A percentile compares a stretch with the other conserved stretches of the same genome.
Evolutionary conservation across 805 yeast genomes (phyloP).

Genomic region (Ogataea naganishii): DNA sequence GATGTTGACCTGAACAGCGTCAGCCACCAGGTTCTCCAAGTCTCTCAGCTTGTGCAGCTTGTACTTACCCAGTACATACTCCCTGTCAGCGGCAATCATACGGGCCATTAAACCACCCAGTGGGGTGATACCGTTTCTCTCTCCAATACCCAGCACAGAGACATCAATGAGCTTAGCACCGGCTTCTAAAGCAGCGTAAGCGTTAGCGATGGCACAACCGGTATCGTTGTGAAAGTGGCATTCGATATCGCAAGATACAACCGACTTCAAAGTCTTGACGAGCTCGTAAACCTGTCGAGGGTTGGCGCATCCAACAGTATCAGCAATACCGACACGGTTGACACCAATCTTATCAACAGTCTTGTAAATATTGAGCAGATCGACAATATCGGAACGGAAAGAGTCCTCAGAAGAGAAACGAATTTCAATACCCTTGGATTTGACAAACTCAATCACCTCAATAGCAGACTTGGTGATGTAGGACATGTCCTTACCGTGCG

Average conservation of each 20-base stretch:
- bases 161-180: conserved; percentile 95
- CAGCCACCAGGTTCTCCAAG: conserved; percentile 91
- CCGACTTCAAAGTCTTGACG: conserved; percentile 86
- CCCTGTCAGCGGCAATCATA: conserved; percentile 98
- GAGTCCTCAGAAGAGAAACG: conserved; percentile 97
- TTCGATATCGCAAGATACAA: conserved; percentile 94
- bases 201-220: conserved; percentile 98
- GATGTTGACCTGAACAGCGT: conserved; percentile 92
- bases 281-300: conserved; percentile 98
- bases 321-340: conserved; percentile 98
- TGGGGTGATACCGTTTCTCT: conserved; percentile 97
- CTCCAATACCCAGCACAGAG: conserved; percentile 95
- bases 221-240: conserved; percentile 99
- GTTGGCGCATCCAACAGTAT: conserved; percentile 98
- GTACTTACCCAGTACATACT: conserved; percentile 88
- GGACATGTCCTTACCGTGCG: conserved; percentile 98
- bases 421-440: conserved; percentile 93
- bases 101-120: conserved; percentile 98
- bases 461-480: conserved; percentile 93
- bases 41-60: conserved; percentile 94
- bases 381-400: conserved; percentile 94
- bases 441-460: conserved; percentile 95
- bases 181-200: conserved; percentile 95
- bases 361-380: conserved; percentile 87
- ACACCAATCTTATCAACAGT: conserved; percentile 97